Evolutionary conservation across 495 filamentous ascomycete genomes (phyloP).

Genomic region (Penicillium turbatum): DNA sequence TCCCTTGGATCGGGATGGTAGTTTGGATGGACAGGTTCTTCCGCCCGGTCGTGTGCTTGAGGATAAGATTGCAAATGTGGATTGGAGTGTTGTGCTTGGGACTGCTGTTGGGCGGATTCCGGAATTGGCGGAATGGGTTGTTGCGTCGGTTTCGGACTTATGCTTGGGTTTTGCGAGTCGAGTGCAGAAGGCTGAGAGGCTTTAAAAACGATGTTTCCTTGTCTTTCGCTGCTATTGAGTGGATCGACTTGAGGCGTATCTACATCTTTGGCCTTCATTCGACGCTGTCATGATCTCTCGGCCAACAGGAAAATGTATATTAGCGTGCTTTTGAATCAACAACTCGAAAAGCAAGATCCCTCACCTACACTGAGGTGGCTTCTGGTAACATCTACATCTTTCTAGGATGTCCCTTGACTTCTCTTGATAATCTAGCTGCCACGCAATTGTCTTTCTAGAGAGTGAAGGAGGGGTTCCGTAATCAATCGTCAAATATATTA

Average conservation of each 20-base stretch:
- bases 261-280: neutral
- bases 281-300: neutral
- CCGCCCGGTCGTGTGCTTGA: conserved; percentile 29
- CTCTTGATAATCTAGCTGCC: neutral
- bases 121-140: conserved; percentile 6
- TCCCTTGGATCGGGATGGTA: conserved; percentile 20
- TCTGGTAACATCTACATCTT: too few species aligned
- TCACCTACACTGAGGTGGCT: too few species aligned
- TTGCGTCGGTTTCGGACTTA: conserved; percentile 1
- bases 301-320: too few species aligned
- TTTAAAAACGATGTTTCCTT: neutral
- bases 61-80: conserved; percentile 18
- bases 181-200: conserved; percentile 10
- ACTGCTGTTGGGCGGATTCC: conserved; percentile 19
- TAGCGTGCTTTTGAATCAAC: too few species aligned
- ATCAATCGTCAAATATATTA: conserved; percentile 1
- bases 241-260: too few species aligned
- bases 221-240: too few species aligned
- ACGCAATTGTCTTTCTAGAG: neutral
- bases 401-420: too few species aligned
- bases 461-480: neutral
- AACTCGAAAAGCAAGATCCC: too few species aligned
- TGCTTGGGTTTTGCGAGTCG: conserved; percentile 14
- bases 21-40: conserved; percentile 3
- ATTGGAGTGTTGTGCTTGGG: conserved; percentile 18